Percentiles rank a stretch among this genome's conserved stretches.
These are phyloP conservation scores for Cenchrus americanus DNA, from an alignment of 176 grass and related monocot species.

Conservation along the genomic window DNA sequence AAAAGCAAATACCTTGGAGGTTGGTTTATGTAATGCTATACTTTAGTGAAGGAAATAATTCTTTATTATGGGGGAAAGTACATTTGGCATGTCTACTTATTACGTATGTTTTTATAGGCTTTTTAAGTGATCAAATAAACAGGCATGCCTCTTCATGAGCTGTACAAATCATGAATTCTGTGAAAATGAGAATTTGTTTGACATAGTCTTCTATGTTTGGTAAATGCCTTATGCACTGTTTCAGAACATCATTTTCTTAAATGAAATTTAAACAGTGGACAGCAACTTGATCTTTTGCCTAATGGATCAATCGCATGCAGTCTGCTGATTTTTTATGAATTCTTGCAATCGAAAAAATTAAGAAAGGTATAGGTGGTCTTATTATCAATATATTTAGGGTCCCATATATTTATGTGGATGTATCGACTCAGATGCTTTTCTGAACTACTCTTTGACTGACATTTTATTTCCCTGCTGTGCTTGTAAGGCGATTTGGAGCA, in stretches of 20 bases:
- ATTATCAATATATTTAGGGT: slow-evolving; percentile 11
- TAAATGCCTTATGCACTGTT: slow-evolving; percentile 14
- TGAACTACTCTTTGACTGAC: slow-evolving; percentile 34
- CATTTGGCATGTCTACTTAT: slow-evolving; percentile 7
- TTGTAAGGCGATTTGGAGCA: slow-evolving; percentile 96
- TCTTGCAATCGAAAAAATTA: slow-evolving; percentile 19
- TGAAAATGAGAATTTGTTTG: slow-evolving; percentile 18
- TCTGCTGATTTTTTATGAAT: neutral
- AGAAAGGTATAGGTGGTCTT: neutral
- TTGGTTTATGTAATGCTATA: slow-evolving; percentile 37
- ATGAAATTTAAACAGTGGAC: slow-evolving; percentile 26
- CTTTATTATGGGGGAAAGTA: neutral
- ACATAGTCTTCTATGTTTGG: neutral
- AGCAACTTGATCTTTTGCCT: slow-evolving; percentile 7
- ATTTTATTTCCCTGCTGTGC: slow-evolving; percentile 27
- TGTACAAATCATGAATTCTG: neutral
- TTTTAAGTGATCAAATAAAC: neutral
- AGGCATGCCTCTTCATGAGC: neutral
- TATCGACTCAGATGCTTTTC: neutral
- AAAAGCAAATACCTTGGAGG: slow-evolving; percentile 99
- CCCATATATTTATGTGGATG: neutral
- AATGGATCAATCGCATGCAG: slow-evolving; percentile 5
- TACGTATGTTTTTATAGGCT: neutral
- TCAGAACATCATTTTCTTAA: neutral
- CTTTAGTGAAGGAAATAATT: neutral